Evolutionary conservation across 164 flowering plant genomes (phyloP), one percentile per base, ranked within the genome.

Genomic region (Hamamelis virginiana): DNA sequence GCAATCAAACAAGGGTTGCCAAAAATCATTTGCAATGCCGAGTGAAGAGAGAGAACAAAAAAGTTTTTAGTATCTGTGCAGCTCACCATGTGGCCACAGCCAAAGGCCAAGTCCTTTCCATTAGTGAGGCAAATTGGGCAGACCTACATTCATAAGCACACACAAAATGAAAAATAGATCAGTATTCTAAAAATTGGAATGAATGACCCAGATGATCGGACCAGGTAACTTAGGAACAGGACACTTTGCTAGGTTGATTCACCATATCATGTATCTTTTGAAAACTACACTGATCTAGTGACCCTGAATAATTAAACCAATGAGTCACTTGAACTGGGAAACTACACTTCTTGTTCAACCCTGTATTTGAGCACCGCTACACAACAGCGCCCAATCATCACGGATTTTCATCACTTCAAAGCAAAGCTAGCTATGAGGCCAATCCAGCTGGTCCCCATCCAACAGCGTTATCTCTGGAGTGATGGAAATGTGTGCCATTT

Each of bases 81-180:
- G 62, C 84, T 74, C 70, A 86, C 90, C 88, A 70, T 53, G 76
- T 86, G 88, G 14, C 88, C 88, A 65, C 90, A 86, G 44, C 74
- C 75, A 47, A 86, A 86, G 38, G 90, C 90, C 84, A 82, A 23
- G 79, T 86, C 84, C 62, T 76, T 80, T 15, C 51, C 69, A 59
- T 76, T 83, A 6, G 81, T 78, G 51, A 82, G 71, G 79, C 90
- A 86, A 66, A 86, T 74, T 23, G 88, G 84, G 69, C 90, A 86
- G 10, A 47, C 75, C 84, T 78, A 23, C 61, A 68, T 69, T 77
- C 63, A 52, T 64, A 44, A 28, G 28, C 43, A 8, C 45, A 22
- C 23, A 48, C 0, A 43, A 51, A 10, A 57, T 62, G 18, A 68
- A 33, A 33, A 33, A 33, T 33, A 33, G 22, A 13, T 57, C 19